Percentiles rank a stretch among this genome's conserved stretches.
Evolutionary conservation across 2,329 filamentous ascomycete species (phyloP).

Genomic region (Aspergillus neotritici): DNA sequence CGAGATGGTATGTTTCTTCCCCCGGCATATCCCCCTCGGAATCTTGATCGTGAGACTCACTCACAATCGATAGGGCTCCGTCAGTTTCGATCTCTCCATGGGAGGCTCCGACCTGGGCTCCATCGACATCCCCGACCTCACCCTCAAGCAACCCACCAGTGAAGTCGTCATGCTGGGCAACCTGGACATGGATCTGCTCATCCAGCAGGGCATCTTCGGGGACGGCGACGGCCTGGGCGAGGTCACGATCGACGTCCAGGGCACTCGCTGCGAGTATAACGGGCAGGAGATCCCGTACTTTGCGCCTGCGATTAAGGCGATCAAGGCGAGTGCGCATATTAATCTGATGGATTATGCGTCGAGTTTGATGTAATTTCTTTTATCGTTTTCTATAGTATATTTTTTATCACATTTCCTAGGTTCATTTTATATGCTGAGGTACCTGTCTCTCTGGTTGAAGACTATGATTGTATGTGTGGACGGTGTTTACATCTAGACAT

Average conservation of each 20-base stretch:
- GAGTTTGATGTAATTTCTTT: too few relatives aligned
- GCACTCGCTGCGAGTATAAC: constrained; percentile 21
- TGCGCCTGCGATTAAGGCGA: constrained; percentile 18
- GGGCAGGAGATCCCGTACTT: constrained; percentile 23
- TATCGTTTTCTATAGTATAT: too few relatives aligned
- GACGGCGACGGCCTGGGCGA: constrained; percentile 11
- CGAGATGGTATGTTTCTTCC: constrained; percentile 15
- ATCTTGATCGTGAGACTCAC: not conserved
- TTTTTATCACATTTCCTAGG: too few relatives aligned
- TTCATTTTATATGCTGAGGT: too few relatives aligned
- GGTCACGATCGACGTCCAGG: constrained; percentile 20
- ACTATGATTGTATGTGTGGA: too few relatives aligned
- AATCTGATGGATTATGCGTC: constrained; percentile 20
- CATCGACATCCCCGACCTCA: constrained; percentile 19
- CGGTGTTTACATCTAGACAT: too few relatives aligned
- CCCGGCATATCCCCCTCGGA: not conserved
- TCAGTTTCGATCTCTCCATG: constrained; percentile 22
- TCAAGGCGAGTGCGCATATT: constrained; percentile 13
- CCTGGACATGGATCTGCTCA: constrained; percentile 15
- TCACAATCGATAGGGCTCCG: constrained; percentile 14
- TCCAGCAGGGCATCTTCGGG: constrained; percentile 15
- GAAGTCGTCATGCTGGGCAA: constrained; percentile 13
- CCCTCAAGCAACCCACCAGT: constrained; percentile 10
- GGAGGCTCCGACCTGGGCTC: constrained; percentile 16
- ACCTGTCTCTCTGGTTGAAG: too few relatives aligned